Percentiles rank a stretch among this genome's conserved stretches.
Evolutionary conservation across 2,329 filamentous ascomycete species (phyloP).

Genomic region (Colletotrichum sp.): DNA sequence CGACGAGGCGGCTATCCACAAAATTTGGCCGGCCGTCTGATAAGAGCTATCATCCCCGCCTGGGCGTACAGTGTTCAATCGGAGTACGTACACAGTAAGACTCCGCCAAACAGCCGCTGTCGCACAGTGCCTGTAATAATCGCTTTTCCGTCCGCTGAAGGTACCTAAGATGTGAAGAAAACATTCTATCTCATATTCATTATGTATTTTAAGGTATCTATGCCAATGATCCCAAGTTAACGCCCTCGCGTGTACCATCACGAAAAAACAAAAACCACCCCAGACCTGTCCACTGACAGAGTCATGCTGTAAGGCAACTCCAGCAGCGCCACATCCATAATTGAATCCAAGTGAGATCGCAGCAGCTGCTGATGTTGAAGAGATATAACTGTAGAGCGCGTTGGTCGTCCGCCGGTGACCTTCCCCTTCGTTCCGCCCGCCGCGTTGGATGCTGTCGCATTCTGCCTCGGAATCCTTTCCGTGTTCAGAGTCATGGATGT

Average conservation of each 20-base stretch:
- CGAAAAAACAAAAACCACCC: constrained; percentile 82
- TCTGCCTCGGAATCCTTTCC: constrained; percentile 59
- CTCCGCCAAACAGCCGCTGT: too few relatives aligned
- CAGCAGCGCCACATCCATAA: constrained; percentile 87
- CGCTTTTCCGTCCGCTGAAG: not conserved
- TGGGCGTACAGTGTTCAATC: not conserved
- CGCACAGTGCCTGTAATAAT: not conserved
- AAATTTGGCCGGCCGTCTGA: constrained; percentile 11
- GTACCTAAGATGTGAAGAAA: not conserved
- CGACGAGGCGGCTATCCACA: constrained; percentile 12
- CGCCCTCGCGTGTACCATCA: not conserved
- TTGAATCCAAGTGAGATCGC: constrained; percentile 84
- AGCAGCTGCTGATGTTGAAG: constrained; percentile 86
- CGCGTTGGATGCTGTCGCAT: constrained; percentile 33
- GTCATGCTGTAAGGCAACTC: constrained; percentile 94
- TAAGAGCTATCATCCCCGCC: constrained; percentile 17
- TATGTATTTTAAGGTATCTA: constrained; percentile 15
- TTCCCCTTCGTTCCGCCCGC: constrained; percentile 33
- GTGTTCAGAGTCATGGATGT: constrained; percentile 69
- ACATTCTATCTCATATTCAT: not conserved
- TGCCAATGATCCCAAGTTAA: not conserved
- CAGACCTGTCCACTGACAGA: constrained; percentile 86
- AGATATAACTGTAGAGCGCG: constrained; percentile 84
- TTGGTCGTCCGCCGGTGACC: constrained; percentile 48
- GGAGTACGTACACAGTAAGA: not conserved